Base-by-base conservation (phyloP, 192 early-diverging fungal genomes). In the Podila clonocystis region DNA sequence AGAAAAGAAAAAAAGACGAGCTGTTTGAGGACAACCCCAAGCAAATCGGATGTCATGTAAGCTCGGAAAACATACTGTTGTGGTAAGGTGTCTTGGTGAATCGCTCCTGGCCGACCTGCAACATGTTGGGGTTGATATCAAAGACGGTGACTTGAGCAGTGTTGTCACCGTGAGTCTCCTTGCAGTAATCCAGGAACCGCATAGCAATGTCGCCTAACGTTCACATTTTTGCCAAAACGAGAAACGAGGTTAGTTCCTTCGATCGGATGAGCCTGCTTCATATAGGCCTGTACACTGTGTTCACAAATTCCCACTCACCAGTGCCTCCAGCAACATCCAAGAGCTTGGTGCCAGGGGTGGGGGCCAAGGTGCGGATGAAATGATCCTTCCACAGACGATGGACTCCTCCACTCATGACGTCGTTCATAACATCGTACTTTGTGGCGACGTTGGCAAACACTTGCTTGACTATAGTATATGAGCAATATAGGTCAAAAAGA, bases 381-480 rank as follows among this genome's bases (percentile, higher is more conserved):
- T 96, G 90, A 73, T 98, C 95, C 75, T 99, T 99, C 98, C 98
- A 99, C 36, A 98, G 76, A 63, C 97, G 90, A 82, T 99, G 97
- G 24, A 99, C 84, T 33, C 98, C 98, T 33, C 89, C 85, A 76
- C 92, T 94, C 97, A 98, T 98, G 22, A 94, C 92, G 67, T 98
- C 97, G 87, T 98, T 98, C 98, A 99, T 98, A 13, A 97, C 66
- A 82, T 99, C 98, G 86, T 99, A 99, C 59, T 93, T 97, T n/a
- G 86, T 82, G 4, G 98, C 98, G 22, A 99, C 98, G 72, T 89
- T 95, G n/a, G 92, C 88, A 82, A 98, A 99, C 15, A 99, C 98
- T 61, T 89, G 79, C 60, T 90, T 93, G 36, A 99, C 97, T 95
- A 74, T 58, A 61, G 45, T 17, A 30, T 4, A 24, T 34, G 9